Evolutionary conservation across 345 rosid genomes (phyloP).

Genomic region (Corymbia maculata): DNA sequence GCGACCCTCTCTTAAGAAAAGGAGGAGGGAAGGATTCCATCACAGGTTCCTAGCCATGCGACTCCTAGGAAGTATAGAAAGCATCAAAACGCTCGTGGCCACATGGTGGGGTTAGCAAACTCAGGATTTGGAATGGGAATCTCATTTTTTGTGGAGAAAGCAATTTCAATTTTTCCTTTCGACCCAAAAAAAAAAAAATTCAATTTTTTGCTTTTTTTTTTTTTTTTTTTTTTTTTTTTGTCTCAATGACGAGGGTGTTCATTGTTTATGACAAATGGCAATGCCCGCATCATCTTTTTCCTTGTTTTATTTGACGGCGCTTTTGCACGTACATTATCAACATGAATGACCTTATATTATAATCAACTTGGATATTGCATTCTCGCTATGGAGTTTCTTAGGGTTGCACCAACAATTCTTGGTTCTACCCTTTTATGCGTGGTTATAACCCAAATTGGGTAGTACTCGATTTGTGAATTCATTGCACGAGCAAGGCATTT

Average conservation of each 20-base stretch:
- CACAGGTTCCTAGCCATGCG: background rate
- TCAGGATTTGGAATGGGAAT: background rate
- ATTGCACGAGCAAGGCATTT: background rate
- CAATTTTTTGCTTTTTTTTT: background rate
- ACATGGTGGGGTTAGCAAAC: background rate
- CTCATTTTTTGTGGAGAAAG: background rate
- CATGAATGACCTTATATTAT: background rate
- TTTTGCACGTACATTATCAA: background rate
- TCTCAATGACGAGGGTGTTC: background rate
- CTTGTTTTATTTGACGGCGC: accelerated
- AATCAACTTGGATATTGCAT: background rate
- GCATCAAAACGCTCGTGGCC: background rate
- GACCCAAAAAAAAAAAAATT: background rate
- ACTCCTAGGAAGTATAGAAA: background rate
- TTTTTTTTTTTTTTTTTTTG: background rate
- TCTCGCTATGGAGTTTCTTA: background rate
- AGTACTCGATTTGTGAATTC: background rate
- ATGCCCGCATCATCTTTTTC: background rate
- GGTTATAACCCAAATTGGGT: background rate
- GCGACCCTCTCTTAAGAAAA: background rate
- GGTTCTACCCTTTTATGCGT: background rate
- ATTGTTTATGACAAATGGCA: background rate
- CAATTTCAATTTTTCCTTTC: background rate
- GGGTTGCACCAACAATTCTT: background rate
- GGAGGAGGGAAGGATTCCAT: background rate